Evolutionary conservation across 1,284 basidiomycete genomes (phyloP), one percentile per base, ranked within the genome.

Genomic region (Thelephora terrestris): DNA sequence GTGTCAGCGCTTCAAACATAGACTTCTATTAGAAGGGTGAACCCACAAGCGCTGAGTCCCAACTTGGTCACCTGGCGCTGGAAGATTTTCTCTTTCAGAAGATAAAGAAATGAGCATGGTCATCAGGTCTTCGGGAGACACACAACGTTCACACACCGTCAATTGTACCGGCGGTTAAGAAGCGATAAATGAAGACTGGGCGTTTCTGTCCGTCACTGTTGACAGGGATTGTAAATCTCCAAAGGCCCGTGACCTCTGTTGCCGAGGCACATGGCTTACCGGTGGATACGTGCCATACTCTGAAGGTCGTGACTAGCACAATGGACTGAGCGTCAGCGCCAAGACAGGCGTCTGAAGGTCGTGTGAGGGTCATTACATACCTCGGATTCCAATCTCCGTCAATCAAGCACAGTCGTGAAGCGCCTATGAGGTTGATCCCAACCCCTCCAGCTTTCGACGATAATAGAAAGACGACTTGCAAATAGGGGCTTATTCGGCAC

Each of bases 381-480:
- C 85, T 89, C 40, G 91, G 91, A 64, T 95, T 95, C 91, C 96
- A 99, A 61, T 99, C 95, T 45, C 88, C 92, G 64, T 99, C 95
- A 38, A 90, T 71, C 39, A 89, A 70, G 49, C 90, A 85, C 37
- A 97, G 67, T 37, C 93, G 73, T 9, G 90, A 94, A 9, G 85
- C 92, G 25, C 91, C 88, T 32, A 92, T 92, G 23, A 96, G 75
- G 63, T 98, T 99, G 47, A 99, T 75, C 1, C 95, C 95, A 17
- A 93, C 89, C 21, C 95, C 95, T 17, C 95, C 95, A 1, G 93
- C 91, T 67, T 98, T 98, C 9, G 92, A 88, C 60, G 92, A 96
- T 43, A 99, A 70, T 17, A 99, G 70, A 61, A 99, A 99, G 27
- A 98, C 66, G 60, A 97, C 86, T 90, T 50, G 29, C n/a, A 34